Percentiles rank a stretch among this genome's conserved stretches.
Evolutionary conservation across 169 alveolate species (phyloP).

Genomic region (Plasmodium inui): DNA sequence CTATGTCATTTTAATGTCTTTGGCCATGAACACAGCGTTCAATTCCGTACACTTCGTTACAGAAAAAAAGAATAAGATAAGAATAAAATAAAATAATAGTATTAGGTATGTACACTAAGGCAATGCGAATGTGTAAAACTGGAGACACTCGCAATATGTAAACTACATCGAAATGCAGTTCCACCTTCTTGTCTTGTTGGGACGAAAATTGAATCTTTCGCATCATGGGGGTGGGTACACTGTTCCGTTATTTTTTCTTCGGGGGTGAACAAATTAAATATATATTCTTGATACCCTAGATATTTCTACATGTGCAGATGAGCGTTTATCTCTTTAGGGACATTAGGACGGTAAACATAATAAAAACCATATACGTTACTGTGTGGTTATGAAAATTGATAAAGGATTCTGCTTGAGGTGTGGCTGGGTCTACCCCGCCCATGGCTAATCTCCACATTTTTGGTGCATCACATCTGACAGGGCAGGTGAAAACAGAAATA

Average conservation of each 20-base stretch:
- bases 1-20: not conserved
- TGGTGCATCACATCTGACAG: constrained; percentile 86
- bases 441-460: constrained; percentile 86
- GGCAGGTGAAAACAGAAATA: constrained; percentile 9
- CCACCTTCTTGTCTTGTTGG: not conserved
- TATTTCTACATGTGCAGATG: constrained; percentile 11
- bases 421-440: constrained; percentile 91
- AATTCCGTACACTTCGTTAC: not conserved
- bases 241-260: constrained; percentile 9
- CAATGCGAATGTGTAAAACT: not conserved
- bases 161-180: not conserved
- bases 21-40: not conserved
- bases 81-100: not conserved
- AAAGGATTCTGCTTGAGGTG: constrained; percentile 88
- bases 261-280: constrained; percentile 10
- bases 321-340: constrained; percentile 78
- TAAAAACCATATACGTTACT: constrained; percentile 88
- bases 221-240: not conserved
- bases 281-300: constrained; percentile 39
- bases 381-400: constrained; percentile 91
- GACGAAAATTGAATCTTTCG: not conserved
- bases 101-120: not conserved
- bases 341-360: constrained; percentile 85
- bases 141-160: not conserved
- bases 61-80: constrained; percentile 3